Percentiles rank a stretch among this genome's conserved stretches.
These are phyloP conservation scores for Globisporangium nagaii DNA, from an alignment of 352 stramenopile species.

Conservation along the genomic window DNA sequence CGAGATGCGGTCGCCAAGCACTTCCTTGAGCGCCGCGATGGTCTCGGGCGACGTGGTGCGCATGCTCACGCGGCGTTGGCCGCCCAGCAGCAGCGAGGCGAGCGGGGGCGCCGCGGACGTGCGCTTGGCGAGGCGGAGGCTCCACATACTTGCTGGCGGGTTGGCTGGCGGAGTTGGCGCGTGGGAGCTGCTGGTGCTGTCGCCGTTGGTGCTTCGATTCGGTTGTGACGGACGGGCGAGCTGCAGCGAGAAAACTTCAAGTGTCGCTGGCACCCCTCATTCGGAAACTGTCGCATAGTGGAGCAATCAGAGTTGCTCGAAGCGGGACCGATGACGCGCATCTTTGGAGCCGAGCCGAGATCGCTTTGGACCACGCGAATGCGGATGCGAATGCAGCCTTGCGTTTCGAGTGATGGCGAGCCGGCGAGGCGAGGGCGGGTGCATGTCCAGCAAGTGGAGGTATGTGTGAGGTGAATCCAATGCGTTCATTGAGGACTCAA, in stretches of 20 bases:
- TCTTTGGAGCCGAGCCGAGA: too few relatives aligned
- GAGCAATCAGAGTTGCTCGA: background rate
- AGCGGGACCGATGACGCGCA: background rate
- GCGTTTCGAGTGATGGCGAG: conserved; percentile 4
- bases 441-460: background rate
- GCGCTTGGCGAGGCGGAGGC: conserved; percentile 8
- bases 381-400: background rate
- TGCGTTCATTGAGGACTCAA: too few relatives aligned
- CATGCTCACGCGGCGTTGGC: conserved; percentile 16
- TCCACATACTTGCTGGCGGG: background rate
- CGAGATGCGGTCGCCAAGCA: conserved; percentile 69
- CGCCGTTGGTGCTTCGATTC: conserved; percentile 7
- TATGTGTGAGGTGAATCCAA: background rate
- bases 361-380: too few relatives aligned
- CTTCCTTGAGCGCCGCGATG: conserved; percentile 39
- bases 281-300: background rate
- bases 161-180: too few relatives aligned
- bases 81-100: background rate
- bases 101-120: background rate
- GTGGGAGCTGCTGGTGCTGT: conserved; percentile 1
- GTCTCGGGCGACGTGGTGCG: conserved; percentile 39
- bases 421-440: too few relatives aligned
- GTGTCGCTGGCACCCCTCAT: background rate
- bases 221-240: conserved; percentile 2
- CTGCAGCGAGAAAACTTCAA: conserved; percentile 1